These are phyloP conservation scores for Teunomyces lycoperdinae DNA, from an alignment of 805 yeast species.

Conservation along the genomic window DNA sequence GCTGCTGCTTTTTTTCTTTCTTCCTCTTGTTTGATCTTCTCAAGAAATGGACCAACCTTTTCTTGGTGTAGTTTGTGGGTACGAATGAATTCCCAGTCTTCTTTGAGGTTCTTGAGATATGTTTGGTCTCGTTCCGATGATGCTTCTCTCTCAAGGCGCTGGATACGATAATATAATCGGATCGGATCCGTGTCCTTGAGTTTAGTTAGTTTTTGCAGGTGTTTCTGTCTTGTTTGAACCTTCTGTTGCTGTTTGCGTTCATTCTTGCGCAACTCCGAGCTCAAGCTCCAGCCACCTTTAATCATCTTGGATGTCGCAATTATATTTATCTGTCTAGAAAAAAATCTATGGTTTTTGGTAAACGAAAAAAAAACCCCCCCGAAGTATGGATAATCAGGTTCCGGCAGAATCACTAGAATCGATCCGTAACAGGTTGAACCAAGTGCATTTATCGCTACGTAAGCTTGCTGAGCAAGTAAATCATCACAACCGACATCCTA, in stretches of 20 bases:
- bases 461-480: constrained; percentile 37
- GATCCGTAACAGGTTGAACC: constrained; percentile 39
- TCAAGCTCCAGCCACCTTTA: constrained; percentile 31
- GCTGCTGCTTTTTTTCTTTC: constrained; percentile 13
- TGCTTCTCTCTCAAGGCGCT: constrained; percentile 21
- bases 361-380: background rate
- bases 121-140: constrained; percentile 17
- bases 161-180: constrained; percentile 29
- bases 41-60: constrained; percentile 23
- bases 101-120: constrained; percentile 24
- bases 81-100: constrained; percentile 40
- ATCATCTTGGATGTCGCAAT: constrained; percentile 14
- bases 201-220: constrained; percentile 22
- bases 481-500: constrained; percentile 34
- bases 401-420: constrained; percentile 41
- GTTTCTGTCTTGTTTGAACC: constrained; percentile 37
- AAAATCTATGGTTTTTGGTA: background rate
- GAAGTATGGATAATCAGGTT: constrained; percentile 12
- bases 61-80: constrained; percentile 34
- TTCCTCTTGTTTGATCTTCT: constrained; percentile 16
- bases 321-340: background rate
- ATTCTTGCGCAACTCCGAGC: constrained; percentile 35
- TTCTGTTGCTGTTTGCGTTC: constrained; percentile 35
- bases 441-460: constrained; percentile 39
- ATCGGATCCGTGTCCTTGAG: constrained; percentile 34